These are phyloP conservation scores for Uronychia binucleata DNA, from an alignment of 73 alveolate species.

Conservation along the genomic window DNA sequence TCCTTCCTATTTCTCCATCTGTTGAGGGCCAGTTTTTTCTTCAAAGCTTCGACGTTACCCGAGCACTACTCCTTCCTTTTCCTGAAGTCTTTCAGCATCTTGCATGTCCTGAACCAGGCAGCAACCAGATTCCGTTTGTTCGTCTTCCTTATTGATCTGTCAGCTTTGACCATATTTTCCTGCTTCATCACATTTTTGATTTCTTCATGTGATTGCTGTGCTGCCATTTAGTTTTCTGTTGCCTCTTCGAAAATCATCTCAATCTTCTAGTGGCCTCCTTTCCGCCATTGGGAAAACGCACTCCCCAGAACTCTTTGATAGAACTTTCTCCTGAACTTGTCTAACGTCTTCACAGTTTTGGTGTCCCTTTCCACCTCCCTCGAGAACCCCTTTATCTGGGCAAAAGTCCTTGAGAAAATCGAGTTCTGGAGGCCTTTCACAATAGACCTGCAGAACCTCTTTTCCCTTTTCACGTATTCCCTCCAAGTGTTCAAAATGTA, in stretches of 20 bases:
- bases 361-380: constrained; percentile 3
- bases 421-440: constrained; percentile 17
- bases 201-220: neutral
- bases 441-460: constrained; percentile 7
- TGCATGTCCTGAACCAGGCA: constrained; percentile 28
- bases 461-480: constrained; percentile 22
- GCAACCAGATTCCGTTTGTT: constrained; percentile 3
- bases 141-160: neutral
- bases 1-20: neutral
- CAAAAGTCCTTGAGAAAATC: constrained; percentile 14
- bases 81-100: constrained; percentile 5
- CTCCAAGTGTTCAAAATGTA: constrained; percentile 49
- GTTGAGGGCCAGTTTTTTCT: neutral
- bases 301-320: constrained; percentile 31
- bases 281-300: constrained; percentile 38
- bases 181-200: neutral
- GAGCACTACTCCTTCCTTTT: neutral
- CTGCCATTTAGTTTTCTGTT: constrained; percentile 4
- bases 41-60: neutral
- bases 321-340: constrained; percentile 20
- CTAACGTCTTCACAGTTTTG: neutral
- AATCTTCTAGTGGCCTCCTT: neutral
- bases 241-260: neutral
- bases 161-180: neutral
- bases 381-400: constrained; percentile 15